Evolutionary conservation across 108 stramenopile species (phyloP).

Genomic region (Pseudonitzschia multiseries): DNA sequence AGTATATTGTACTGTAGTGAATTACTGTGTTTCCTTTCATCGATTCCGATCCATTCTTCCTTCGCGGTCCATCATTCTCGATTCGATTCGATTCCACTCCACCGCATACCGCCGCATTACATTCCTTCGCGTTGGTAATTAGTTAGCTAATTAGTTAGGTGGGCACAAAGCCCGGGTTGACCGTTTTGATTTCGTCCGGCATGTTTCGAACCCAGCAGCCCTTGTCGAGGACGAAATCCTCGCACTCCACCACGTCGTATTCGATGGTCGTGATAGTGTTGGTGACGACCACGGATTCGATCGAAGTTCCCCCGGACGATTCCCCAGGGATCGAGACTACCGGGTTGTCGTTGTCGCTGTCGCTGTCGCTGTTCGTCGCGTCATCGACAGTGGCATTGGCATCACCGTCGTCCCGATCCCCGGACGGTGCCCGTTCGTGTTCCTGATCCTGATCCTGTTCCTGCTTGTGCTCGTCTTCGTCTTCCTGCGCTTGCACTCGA

Average conservation of each 20-base stretch:
- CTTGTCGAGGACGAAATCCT: slow-evolving; percentile 72
- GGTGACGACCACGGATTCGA: slow-evolving; percentile 34
- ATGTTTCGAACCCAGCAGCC: slow-evolving; percentile 85
- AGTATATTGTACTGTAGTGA: too few species aligned
- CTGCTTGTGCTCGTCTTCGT: too few species aligned
- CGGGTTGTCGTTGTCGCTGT: slow-evolving; percentile 28
- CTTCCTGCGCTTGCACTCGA: too few species aligned
- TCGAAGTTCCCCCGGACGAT: slow-evolving; percentile 43
- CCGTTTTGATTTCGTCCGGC: slow-evolving; percentile 79
- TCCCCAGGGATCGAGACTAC: slow-evolving; percentile 8
- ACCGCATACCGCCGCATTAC: neutral
- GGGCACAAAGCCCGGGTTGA: slow-evolving; percentile 87
- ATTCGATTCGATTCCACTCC: neutral
- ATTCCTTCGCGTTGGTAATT: neutral
- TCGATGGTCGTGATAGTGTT: slow-evolving; percentile 56
- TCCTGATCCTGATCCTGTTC: too few species aligned
- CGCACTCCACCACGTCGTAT: slow-evolving; percentile 86
- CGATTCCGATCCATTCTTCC: neutral
- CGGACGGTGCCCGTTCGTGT: too few species aligned
- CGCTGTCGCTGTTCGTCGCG: slow-evolving; percentile 4
- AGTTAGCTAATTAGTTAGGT: slow-evolving; percentile 28
- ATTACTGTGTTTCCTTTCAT: too few species aligned
- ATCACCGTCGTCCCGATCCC: too few species aligned
- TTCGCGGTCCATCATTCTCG: neutral
- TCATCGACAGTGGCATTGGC: too few species aligned